Conservation (phyloP, 371 early-diverging fungal genomes). For the Mortierella sp. region DNA sequence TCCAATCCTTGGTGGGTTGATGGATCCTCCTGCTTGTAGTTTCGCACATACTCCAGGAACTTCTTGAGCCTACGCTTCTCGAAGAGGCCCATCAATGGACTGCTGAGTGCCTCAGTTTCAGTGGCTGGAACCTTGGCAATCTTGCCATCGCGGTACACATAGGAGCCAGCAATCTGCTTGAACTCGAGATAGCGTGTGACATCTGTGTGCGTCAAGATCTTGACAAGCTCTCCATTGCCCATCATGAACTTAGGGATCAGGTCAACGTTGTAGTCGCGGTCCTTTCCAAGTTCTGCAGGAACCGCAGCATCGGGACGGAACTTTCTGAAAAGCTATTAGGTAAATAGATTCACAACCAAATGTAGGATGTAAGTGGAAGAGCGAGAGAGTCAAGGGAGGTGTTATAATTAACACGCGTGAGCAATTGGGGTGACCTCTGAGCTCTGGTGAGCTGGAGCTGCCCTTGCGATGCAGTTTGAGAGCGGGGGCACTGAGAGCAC, state of each 20-base stretch:
- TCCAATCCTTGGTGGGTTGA: constrained; percentile 88
- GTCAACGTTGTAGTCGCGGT: constrained; percentile 98
- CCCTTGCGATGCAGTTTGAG: not conserved
- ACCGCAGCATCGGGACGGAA: constrained; percentile 79
- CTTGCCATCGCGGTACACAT: constrained; percentile 90
- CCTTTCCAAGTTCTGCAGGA: constrained; percentile 79
- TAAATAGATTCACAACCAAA: not conserved
- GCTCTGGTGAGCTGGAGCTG: constrained; percentile 3
- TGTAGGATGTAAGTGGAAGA: not conserved
- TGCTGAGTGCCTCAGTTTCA: constrained; percentile 89
- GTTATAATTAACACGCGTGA: constrained; percentile 22
- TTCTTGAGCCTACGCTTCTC: constrained; percentile 96
- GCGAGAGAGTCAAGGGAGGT: not conserved
- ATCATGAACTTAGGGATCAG: constrained; percentile 99
- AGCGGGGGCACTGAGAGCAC: not conserved
- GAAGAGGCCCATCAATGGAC: constrained; percentile 92
- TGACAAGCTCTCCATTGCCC: constrained; percentile 95
- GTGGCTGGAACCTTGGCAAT: constrained; percentile 97
- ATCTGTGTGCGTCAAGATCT: constrained; percentile 92
- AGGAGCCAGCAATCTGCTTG: constrained; percentile 96
- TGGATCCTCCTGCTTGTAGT: constrained; percentile 83
- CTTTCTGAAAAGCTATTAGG: constrained; percentile 88
- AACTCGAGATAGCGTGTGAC: constrained; percentile 99
- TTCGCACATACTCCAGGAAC: constrained; percentile 97
- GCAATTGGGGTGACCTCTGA: constrained; percentile 3